Evolutionary conservation across 768 basidiomycete genomes (phyloP).

Genomic region (Russula abietina): DNA sequence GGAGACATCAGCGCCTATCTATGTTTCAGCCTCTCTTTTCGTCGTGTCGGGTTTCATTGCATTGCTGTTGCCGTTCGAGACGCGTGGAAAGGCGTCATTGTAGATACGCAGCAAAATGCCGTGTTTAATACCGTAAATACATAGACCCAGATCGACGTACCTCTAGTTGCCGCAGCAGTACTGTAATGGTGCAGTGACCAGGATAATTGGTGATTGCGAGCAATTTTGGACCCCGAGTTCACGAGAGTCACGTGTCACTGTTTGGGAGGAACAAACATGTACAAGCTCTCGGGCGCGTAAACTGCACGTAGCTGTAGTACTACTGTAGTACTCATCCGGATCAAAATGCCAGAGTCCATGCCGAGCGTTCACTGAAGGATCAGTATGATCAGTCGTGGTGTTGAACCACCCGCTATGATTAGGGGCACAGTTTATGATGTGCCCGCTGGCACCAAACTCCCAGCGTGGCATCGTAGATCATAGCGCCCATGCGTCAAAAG

Average conservation of each 20-base stretch:
- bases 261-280: too few species aligned
- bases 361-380: too few species aligned
- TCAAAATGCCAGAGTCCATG: too few species aligned
- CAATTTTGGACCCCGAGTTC: too few species aligned
- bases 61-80: slow-evolving; percentile 50
- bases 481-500: background rate
- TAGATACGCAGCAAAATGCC: slow-evolving; percentile 22
- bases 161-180: background rate
- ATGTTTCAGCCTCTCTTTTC: slow-evolving; percentile 49
- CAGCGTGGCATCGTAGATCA: background rate
- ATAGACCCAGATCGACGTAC: background rate
- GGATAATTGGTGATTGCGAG: too few species aligned
- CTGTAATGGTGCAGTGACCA: background rate
- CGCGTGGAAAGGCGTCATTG: slow-evolving; percentile 49
- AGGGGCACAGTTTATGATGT: background rate
- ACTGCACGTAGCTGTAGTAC: too few species aligned
- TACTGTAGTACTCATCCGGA: too few species aligned
- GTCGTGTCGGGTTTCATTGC: slow-evolving; percentile 44
- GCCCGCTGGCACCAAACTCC: background rate
- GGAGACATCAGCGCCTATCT: slow-evolving; percentile 48
- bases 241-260: too few species aligned
- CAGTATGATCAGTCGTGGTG: too few species aligned
- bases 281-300: too few species aligned
- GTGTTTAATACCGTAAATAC: background rate
- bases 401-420: too few species aligned